Evolutionary conservation across 106 monocot species (phyloP).

Genomic region (Platanthera guangdongensis): DNA sequence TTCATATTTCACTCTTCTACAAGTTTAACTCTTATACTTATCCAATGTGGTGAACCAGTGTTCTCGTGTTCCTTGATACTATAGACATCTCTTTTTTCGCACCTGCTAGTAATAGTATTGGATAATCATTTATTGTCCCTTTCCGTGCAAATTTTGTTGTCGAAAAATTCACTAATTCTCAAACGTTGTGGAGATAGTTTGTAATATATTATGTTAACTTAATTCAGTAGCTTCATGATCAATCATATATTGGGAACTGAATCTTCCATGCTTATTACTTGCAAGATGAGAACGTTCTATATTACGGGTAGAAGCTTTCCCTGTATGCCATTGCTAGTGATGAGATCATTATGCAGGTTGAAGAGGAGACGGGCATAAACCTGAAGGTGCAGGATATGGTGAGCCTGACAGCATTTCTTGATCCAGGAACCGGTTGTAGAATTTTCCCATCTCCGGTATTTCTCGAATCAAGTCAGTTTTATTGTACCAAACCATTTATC

Average conservation of each 20-base stretch:
- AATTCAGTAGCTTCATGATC: background rate
- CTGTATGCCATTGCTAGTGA: background rate
- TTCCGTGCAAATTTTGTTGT: background rate
- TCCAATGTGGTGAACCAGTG: too few species aligned
- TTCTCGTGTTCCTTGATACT: too few species aligned
- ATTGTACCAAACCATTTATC: background rate
- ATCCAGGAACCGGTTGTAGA: slow-evolving; percentile 53
- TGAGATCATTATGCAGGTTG: slow-evolving; percentile 54
- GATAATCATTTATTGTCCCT: background rate
- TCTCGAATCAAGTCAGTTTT: background rate
- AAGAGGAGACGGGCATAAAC: slow-evolving; percentile 85
- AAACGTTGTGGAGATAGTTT: background rate
- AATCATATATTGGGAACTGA: background rate
- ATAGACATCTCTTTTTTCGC: too few species aligned
- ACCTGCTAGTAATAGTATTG: background rate
- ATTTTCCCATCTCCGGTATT: slow-evolving; percentile 83
- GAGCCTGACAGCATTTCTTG: slow-evolving; percentile 88
- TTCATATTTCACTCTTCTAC: too few species aligned
- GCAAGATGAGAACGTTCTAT: background rate
- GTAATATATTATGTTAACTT: background rate
- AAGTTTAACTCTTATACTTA: too few species aligned
- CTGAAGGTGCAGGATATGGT: slow-evolving; percentile 69
- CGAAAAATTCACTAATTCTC: background rate
- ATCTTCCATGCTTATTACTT: background rate
- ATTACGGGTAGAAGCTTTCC: background rate